Evolutionary conservation across 2,329 filamentous ascomycete genomes (phyloP).

Genomic region (Peltaster fructicola): DNA sequence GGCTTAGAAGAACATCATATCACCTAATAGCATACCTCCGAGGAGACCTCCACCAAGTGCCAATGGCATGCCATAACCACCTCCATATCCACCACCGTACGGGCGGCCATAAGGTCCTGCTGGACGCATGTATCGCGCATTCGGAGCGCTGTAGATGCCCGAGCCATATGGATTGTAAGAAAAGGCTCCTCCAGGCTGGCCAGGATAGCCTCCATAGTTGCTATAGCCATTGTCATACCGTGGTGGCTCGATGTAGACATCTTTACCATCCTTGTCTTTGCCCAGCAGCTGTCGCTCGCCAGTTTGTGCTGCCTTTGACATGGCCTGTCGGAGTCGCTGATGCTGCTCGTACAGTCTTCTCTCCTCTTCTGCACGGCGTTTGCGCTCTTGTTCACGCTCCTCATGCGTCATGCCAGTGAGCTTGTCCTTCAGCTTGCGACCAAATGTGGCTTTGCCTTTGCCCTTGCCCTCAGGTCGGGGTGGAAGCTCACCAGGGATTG

Average conservation of each 20-base stretch:
- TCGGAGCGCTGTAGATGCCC: conserved; percentile 28
- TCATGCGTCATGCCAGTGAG: conserved; percentile 39
- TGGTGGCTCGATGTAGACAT: conserved; percentile 43
- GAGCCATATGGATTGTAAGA: conserved; percentile 14
- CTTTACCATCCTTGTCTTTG: conserved; percentile 34
- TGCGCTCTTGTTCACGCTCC: conserved; percentile 31
- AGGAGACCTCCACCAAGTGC: conserved; percentile 29
- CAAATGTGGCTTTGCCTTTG: conserved; percentile 22
- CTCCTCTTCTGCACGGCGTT: conserved; percentile 32
- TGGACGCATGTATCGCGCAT: conserved; percentile 33
- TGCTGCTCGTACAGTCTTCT: conserved; percentile 35
- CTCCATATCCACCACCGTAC: conserved; percentile 20
- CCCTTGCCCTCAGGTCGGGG: conserved; percentile 17
- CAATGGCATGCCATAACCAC: conserved; percentile 28
- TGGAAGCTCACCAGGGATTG: conserved; percentile 7
- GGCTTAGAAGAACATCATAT: conserved; percentile 21
- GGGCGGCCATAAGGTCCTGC: conserved; percentile 29
- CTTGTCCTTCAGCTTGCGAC: conserved; percentile 41
- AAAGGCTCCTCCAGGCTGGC: conserved; percentile 7
- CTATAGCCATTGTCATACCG: conserved; percentile 15
- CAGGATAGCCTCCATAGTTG: conserved; percentile 12
- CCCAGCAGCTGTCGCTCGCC: conserved; percentile 39
- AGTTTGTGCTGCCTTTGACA: conserved; percentile 33
- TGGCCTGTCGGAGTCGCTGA: conserved; percentile 30
- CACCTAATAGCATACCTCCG: conserved; percentile 30